phyloP scores from a whole-genome alignment of 176 grass and related monocot genomes.

The Dactylis glomerata region DNA sequence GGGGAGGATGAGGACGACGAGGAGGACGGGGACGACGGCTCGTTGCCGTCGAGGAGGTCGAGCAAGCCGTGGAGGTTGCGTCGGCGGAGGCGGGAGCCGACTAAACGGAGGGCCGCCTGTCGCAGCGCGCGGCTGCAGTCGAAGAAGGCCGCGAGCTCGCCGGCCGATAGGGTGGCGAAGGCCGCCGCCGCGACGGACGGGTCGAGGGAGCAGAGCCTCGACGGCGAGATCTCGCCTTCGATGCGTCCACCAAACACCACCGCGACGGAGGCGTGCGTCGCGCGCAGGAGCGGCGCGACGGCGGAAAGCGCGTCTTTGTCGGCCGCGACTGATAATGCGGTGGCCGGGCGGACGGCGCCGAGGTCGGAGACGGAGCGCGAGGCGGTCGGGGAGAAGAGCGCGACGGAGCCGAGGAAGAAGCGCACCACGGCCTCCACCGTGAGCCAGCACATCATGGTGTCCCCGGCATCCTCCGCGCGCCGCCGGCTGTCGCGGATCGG shows the following conservation, averaged over 20 bases:
- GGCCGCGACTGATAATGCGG: conserved; percentile 21
- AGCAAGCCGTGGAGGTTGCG: conserved; percentile 44
- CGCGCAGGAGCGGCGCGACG: conserved; percentile 40
- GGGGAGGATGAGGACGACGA: conserved; percentile 40
- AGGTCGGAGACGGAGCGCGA: conserved; percentile 55
- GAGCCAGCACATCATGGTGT: conserved; percentile 90
- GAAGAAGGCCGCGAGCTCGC: conserved; percentile 47
- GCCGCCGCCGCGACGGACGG: conserved; percentile 35
- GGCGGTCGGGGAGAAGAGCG: conserved; percentile 45
- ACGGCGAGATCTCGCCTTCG: conserved; percentile 67
- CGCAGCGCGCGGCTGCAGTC: conserved; percentile 25
- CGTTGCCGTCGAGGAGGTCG: conserved; percentile 41
- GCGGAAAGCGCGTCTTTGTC: conserved; percentile 24
- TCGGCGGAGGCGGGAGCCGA: conserved; percentile 37
- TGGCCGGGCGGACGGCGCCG: conserved; percentile 37
- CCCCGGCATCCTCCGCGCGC: too few species aligned
- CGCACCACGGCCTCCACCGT: conserved; percentile 68
- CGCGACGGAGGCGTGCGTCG: conserved; percentile 45
- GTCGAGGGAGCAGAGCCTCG: conserved; percentile 34
- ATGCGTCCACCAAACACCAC: conserved; percentile 35
- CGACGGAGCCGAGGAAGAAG: conserved; percentile 71
- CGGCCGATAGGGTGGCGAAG: conserved; percentile 45
- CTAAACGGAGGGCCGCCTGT: conserved; percentile 12
- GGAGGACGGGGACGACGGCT: neutral
- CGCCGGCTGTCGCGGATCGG: conserved; percentile 13